Conservation (phyloP, 345 rosid genomes). For the Rhizophora mangle region DNA sequence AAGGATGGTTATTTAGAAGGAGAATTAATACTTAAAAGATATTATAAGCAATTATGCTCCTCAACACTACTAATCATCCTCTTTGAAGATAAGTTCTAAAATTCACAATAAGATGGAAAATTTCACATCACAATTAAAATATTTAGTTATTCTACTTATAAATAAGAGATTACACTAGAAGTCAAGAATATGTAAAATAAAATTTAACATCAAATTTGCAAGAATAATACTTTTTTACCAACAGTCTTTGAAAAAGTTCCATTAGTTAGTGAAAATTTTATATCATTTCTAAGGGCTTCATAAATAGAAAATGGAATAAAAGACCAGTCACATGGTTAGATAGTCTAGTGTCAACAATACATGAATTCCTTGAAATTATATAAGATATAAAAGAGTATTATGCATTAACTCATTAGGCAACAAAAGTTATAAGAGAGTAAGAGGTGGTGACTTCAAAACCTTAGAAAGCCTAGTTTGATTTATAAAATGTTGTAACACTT, state of each 20-base stretch:
- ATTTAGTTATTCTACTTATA: not conserved
- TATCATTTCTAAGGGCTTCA: not conserved
- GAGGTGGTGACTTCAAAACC: not conserved
- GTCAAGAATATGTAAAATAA: not conserved
- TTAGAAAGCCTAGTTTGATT: not conserved
- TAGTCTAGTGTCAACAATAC: slow-evolving; percentile 3
- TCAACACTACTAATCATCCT: slow-evolving; percentile 13
- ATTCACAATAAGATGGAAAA: not conserved
- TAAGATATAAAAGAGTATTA: not conserved
- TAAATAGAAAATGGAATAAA: not conserved
- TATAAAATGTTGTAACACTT: not conserved
- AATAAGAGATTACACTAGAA: not conserved
- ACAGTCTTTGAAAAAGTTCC: not conserved
- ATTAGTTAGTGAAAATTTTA: not conserved
- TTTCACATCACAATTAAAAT: not conserved
- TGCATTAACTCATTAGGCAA: not conserved
- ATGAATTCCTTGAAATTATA: not conserved
- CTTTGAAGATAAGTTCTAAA: not conserved
- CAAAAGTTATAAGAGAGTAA: not conserved
- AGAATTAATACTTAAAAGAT: not conserved
- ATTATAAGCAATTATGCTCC: not conserved
- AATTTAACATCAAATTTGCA: not conserved
- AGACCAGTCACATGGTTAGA: not conserved
- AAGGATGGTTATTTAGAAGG: no score
- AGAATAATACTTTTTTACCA: not conserved